Evolutionary conservation across 371 early-diverging fungal species (phyloP).

Genomic region (Coemansia sp.): DNA sequence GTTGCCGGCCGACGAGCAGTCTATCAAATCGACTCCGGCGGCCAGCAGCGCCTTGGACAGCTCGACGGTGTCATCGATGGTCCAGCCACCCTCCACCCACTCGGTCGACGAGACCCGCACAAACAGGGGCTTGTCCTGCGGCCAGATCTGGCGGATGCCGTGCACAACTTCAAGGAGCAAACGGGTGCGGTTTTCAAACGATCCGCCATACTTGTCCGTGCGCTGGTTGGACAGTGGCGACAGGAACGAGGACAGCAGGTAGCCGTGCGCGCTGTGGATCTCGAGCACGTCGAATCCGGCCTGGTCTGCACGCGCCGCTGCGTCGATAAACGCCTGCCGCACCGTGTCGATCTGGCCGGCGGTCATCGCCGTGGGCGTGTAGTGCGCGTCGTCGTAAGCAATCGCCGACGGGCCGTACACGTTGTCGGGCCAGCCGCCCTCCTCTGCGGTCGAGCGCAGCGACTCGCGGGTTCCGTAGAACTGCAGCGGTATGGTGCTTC

Average conservation of each 20-base stretch:
- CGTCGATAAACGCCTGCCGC: conserved; percentile 64
- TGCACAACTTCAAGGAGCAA: conserved; percentile 64
- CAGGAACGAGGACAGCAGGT: conserved; percentile 75
- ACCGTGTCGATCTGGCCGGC: conserved; percentile 62
- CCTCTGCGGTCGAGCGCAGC: conserved; percentile 46
- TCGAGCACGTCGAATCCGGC: conserved; percentile 87
- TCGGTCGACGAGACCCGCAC: conserved; percentile 77
- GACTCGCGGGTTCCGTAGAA: conserved; percentile 39
- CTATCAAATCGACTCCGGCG: conserved; percentile 74
- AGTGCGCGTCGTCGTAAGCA: conserved; percentile 54
- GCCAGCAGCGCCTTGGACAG: conserved; percentile 58
- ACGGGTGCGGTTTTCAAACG: conserved; percentile 74
- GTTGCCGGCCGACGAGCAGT: conserved; percentile 72
- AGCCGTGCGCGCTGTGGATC: conserved; percentile 82
- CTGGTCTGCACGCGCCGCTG: conserved; percentile 68
- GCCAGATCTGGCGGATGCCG: conserved; percentile 70
- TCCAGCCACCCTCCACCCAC: conserved; percentile 65
- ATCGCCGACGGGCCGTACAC: conserved; percentile 70
- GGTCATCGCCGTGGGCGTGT: conserved; percentile 61
- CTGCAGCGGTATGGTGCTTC: conserved; percentile 59
- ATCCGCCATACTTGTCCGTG: conserved; percentile 80
- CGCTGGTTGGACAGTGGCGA: conserved; percentile 79
- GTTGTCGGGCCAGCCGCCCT: conserved; percentile 77
- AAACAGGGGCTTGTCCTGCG: conserved; percentile 74
- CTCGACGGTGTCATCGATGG: conserved; percentile 62